Evolutionary conservation across 1,284 basidiomycete genomes (phyloP), one percentile per base, ranked within the genome.

Genomic region (Cerrena zonata): DNA sequence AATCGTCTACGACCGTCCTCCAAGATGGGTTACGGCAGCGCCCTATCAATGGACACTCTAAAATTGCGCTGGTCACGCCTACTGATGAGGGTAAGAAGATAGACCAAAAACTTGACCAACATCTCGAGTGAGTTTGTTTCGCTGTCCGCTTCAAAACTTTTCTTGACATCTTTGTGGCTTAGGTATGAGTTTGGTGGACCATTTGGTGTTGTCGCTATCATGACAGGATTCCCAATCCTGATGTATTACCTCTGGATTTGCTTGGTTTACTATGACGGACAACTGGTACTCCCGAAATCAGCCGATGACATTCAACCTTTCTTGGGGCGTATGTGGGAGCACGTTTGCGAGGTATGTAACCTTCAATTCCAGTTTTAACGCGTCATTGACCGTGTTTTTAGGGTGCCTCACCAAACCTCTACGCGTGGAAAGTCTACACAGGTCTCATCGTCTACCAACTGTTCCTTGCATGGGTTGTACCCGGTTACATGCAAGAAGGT

Each of bases 171-270:
- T 46, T 27, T 15, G 27, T 24, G 15, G 27, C 19, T 41, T 46
- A 91, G 89, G 37, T 96, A 90, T 72, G 94, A 99, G 70, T 99
- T 99, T 63, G 96, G 95, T 58, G 95, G 95, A 5, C 94, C 95
- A 40, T 76, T 78, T 70, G 95, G 96, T 44, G 92, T 94, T 39
- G 71, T 84, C 10, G 89, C 88, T 25, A 98, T 99, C 76, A 99
- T 99, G 89, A 77, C 86, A 25, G 84, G 89, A 48, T 99, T 99
- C 69, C 95, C 95, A 0, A 69, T 85, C 36, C 77, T 91, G 56
- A 92, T 94, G 94, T 98, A 98, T 72, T 99, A 99, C 73, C 82
- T 99, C 58, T 98, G 93, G 91, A 92, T 94, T 59, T 99, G 96
- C 64, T 78, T 98, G 37, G 94, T 90, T 82, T 96, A 94, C 70